These are phyloP conservation scores for Nothomitra cinnamomea DNA, from an alignment of 2,329 filamentous ascomycete species.

Conservation along the genomic window DNA sequence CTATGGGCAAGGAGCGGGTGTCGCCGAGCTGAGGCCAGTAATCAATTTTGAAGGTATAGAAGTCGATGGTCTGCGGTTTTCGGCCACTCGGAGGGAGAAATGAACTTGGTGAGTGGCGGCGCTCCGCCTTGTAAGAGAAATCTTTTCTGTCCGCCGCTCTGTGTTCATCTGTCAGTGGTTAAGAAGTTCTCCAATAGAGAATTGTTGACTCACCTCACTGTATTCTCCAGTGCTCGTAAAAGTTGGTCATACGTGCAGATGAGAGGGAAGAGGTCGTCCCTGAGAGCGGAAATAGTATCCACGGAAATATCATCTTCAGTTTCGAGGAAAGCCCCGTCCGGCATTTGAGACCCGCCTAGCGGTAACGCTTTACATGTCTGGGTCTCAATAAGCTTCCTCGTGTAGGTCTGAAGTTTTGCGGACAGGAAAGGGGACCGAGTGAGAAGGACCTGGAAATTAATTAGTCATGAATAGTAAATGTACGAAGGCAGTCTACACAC, in stretches of 20 bases:
- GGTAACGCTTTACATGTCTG: conserved; percentile 3
- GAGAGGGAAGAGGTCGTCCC: conserved; percentile 15
- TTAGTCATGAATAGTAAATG: not conserved
- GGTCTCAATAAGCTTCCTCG: conserved; percentile 14
- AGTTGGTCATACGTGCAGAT: conserved; percentile 18
- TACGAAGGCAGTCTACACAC: conserved; percentile 5
- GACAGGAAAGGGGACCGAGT: conserved; percentile 17
- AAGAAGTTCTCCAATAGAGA: not conserved
- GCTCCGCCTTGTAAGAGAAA: not conserved
- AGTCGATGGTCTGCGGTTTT: conserved; percentile 12
- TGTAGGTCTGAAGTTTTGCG: conserved; percentile 15
- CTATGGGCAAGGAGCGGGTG: conserved; percentile 10
- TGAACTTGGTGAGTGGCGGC: not conserved
- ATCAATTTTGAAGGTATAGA: conserved; percentile 15
- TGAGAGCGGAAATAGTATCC: conserved; percentile 11
- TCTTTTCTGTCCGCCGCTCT: not conserved
- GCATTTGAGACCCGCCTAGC: not conserved
- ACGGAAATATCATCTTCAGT: conserved; percentile 4
- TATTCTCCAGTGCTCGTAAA: conserved; percentile 13
- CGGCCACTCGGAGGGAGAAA: not conserved
- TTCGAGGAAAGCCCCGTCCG: not conserved
- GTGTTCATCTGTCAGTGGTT: not conserved
- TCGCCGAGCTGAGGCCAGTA: conserved; percentile 14
- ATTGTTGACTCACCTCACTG: conserved; percentile 6
- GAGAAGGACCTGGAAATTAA: conserved; percentile 14